Conservation (phyloP, 2,329 filamentous ascomycete species). For the Penicillium sp. region DNA sequence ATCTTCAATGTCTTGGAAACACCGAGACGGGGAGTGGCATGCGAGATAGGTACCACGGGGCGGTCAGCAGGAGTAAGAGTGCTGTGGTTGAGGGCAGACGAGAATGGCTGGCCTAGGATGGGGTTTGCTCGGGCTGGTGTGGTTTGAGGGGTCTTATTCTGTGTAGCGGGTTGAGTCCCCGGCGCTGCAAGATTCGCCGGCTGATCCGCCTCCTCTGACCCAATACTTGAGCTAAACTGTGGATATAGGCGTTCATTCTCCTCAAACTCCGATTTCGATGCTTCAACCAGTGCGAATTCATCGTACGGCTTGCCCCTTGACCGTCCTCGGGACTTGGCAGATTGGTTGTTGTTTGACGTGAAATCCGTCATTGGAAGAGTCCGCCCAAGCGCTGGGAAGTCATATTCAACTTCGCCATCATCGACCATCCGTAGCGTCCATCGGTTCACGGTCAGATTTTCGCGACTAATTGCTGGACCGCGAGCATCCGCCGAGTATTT, state of each 20-base stretch:
- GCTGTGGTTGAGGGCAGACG: slow-evolving; percentile 47
- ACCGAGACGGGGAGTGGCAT: slow-evolving; percentile 57
- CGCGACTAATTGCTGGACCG: slow-evolving; percentile 53
- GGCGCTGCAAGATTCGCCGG: slow-evolving; percentile 24
- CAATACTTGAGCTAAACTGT: slow-evolving; percentile 43
- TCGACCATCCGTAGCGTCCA: slow-evolving; percentile 69
- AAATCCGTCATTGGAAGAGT: slow-evolving; percentile 62
- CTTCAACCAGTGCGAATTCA: slow-evolving; percentile 65
- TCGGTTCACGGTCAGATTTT: slow-evolving; percentile 59
- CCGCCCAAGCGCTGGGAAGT: slow-evolving; percentile 61
- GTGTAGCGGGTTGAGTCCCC: slow-evolving; percentile 21
- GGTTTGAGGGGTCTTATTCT: slow-evolving; percentile 22
- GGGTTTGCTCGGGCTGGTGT: slow-evolving; percentile 38
- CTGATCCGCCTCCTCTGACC: slow-evolving; percentile 34
- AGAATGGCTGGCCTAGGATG: slow-evolving; percentile 48
- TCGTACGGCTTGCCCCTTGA: slow-evolving; percentile 65
- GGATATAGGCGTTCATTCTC: slow-evolving; percentile 61
- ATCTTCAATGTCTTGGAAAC: slow-evolving; percentile 59
- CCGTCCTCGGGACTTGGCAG: slow-evolving; percentile 53
- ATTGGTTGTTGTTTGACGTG: slow-evolving; percentile 66
- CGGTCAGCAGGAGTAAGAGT: slow-evolving; percentile 49
- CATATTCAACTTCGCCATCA: slow-evolving; percentile 65
- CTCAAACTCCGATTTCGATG: slow-evolving; percentile 54
- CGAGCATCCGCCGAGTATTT: slow-evolving; percentile 59
- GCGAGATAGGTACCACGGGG: slow-evolving; percentile 44